phyloP scores from a whole-genome alignment of 805 yeast genomes.

The Candida maesae region DNA sequence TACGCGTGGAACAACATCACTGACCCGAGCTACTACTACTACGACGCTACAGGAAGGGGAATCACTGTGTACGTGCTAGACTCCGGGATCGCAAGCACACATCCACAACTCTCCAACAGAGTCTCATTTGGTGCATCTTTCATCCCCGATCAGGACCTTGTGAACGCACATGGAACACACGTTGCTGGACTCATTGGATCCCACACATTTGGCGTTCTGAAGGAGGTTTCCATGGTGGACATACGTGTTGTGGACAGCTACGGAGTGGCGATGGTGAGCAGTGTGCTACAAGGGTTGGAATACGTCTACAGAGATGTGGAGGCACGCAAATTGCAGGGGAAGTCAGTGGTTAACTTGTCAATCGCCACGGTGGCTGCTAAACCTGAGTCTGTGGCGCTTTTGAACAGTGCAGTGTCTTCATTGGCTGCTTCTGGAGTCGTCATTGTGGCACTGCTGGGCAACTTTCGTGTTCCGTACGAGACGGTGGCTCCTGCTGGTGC shows the following conservation, averaged over 20 bases:
- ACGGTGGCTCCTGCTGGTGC: constrained; percentile 80
- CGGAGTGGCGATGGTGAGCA: constrained; percentile 66
- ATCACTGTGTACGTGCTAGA: constrained; percentile 77
- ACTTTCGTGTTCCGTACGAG: constrained; percentile 70
- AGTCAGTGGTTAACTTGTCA: constrained; percentile 68
- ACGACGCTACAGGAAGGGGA: constrained; percentile 49
- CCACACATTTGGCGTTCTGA: constrained; percentile 76
- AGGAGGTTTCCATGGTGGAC: constrained; percentile 54
- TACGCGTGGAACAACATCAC: constrained; percentile 16
- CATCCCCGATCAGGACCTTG: too few relatives aligned
- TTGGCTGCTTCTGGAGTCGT: constrained; percentile 67
- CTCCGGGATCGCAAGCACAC: constrained; percentile 63
- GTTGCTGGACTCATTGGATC: constrained; percentile 89
- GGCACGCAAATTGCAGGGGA: constrained; percentile 40
- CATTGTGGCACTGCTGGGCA: constrained; percentile 84
- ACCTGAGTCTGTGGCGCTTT: constrained; percentile 53
- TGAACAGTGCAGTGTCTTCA: constrained; percentile 74
- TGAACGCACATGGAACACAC: constrained; percentile 83
- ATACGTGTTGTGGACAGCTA: constrained; percentile 61
- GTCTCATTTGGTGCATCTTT: too few relatives aligned
- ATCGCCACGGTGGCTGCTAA: constrained; percentile 67
- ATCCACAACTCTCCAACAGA: constrained; percentile 59
- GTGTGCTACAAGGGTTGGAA: constrained; percentile 60
- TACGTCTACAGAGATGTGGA: constrained; percentile 55
- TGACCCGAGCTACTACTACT: constrained; percentile 36